Evolutionary conservation across 306 rosid genomes (phyloP).

Genomic region (Glycine latifolia): DNA sequence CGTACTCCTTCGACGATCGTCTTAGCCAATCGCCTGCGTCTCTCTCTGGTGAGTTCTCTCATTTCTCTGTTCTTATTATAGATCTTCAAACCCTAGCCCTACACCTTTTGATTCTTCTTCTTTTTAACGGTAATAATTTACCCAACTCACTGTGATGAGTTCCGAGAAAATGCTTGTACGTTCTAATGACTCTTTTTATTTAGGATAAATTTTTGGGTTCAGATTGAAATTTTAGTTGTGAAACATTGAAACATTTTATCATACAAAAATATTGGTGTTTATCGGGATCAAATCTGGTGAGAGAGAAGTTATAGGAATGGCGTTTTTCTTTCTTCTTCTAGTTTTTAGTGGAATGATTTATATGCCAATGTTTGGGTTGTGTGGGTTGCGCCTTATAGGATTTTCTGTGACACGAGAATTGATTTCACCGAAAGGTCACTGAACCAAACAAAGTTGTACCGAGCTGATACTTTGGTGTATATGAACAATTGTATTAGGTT

Average conservation of each 20-base stretch:
- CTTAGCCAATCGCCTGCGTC: neutral
- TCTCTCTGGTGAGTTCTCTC: slow-evolving; percentile 48
- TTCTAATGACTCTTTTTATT: neutral
- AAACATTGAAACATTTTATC: neutral
- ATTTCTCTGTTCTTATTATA: neutral
- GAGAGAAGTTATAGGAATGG: neutral
- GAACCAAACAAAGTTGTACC: slow-evolving; percentile 10
- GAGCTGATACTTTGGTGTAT: neutral
- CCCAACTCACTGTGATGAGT: neutral
- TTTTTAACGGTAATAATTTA: neutral
- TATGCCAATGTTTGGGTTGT: neutral
- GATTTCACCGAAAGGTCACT: neutral
- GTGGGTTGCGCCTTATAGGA: neutral
- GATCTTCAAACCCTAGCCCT: slow-evolving; percentile 41
- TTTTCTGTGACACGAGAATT: neutral
- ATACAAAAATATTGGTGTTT: neutral
- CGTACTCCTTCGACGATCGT: neutral
- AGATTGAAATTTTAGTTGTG: neutral
- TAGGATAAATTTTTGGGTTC: neutral
- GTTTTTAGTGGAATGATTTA: neutral
- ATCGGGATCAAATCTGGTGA: slow-evolving; percentile 18
- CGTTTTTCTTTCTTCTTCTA: neutral
- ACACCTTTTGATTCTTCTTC: neutral
- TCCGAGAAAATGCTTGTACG: neutral
- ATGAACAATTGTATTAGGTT: neutral